These are phyloP conservation scores for Celoporthe dispersa DNA, from an alignment of 2,329 filamentous ascomycete genomes.

Conservation along the genomic window DNA sequence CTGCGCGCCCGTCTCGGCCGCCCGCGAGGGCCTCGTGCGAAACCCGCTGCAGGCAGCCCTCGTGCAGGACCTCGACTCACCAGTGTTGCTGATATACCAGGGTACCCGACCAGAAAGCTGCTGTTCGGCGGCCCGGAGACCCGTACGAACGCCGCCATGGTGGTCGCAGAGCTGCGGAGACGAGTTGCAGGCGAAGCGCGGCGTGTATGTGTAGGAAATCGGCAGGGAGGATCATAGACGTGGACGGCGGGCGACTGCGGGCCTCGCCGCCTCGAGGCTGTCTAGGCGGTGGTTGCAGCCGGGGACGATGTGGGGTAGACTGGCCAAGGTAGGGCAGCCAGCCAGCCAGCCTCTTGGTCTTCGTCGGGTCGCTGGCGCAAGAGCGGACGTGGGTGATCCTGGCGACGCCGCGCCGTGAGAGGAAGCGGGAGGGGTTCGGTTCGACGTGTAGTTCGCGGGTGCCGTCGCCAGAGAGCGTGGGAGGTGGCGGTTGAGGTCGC, in stretches of 20 bases:
- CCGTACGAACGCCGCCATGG: constrained; percentile 83
- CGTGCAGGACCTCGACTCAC: constrained; percentile 59
- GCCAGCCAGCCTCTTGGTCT: constrained; percentile 17
- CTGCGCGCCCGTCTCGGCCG: constrained; percentile 16
- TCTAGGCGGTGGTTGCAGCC: constrained; percentile 22
- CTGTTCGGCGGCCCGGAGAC: constrained; percentile 97
- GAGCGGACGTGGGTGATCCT: constrained; percentile 14
- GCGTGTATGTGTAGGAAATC: constrained; percentile 31
- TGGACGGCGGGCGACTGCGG: constrained; percentile 30
- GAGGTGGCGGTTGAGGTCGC: constrained; percentile 6
- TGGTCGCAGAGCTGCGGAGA: constrained; percentile 23
- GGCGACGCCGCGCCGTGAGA: background rate
- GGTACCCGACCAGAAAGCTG: constrained; percentile 95
- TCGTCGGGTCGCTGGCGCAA: constrained; percentile 9
- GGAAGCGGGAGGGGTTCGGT: background rate
- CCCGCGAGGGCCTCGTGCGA: background rate
- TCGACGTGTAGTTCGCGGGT: background rate
- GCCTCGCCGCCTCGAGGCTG: constrained; percentile 34
- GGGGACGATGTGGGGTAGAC: constrained; percentile 29
- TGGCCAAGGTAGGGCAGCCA: background rate
- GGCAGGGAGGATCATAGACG: constrained; percentile 36
- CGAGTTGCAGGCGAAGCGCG: constrained; percentile 16
- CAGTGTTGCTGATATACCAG: constrained; percentile 95
- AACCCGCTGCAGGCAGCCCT: constrained; percentile 16
- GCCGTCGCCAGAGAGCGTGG: background rate